These are phyloP conservation scores for Erythrophleum fordii DNA, from an alignment of 306 rosid genomes.

Conservation along the genomic window DNA sequence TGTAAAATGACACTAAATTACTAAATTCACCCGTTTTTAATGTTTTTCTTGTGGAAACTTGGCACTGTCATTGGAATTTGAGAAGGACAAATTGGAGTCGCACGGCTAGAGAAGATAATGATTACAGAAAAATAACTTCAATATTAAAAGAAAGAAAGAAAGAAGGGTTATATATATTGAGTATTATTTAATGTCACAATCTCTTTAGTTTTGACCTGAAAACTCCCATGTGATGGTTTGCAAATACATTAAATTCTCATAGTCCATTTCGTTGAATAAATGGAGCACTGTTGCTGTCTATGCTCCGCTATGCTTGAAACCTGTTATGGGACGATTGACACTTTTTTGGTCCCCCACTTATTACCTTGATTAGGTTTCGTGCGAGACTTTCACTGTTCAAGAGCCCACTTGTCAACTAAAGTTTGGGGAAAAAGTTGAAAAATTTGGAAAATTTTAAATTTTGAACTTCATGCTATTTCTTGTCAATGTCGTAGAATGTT, in stretches of 20 bases:
- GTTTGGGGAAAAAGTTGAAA: not conserved
- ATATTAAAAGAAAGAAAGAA: not conserved
- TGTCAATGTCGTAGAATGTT: too few relatives aligned
- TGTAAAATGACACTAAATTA: not conserved
- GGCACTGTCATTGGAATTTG: constrained; percentile 12
- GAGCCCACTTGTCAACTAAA: not conserved
- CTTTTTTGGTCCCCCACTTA: not conserved
- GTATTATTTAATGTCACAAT: not conserved
- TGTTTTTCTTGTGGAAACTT: not conserved
- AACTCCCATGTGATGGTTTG: not conserved
- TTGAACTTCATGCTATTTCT: not conserved
- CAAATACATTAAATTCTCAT: not conserved
- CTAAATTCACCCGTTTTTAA: not conserved
- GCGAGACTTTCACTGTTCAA: not conserved
- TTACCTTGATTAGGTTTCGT: not conserved
- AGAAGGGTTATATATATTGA: too few relatives aligned
- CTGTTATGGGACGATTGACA: not conserved
- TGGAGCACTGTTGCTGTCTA: not conserved
- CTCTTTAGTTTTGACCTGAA: not conserved
- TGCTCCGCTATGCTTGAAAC: not conserved
- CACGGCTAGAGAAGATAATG: not conserved
- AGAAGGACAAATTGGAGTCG: not conserved
- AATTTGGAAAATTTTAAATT: not conserved
- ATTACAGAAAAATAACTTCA: not conserved
- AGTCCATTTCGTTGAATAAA: constrained; percentile 33